Base-by-base conservation (phyloP, 2,329 filamentous ascomycete species). In the Aaosphaeria pasadenensis region DNA sequence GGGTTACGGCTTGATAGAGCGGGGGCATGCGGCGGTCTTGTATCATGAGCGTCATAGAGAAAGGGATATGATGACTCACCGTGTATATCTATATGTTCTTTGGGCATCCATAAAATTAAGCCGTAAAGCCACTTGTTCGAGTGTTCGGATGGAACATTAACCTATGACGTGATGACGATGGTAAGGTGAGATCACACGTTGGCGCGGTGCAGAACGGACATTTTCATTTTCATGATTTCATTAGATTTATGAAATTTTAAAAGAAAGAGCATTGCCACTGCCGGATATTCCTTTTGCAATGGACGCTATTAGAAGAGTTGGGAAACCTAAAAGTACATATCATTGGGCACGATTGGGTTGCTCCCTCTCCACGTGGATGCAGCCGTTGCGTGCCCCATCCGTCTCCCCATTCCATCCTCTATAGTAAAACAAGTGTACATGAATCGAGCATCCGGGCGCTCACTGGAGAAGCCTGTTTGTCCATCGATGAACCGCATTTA, bases 71-170 rank as follows among this genome's bases (percentile, higher is more conserved):
- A 46, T 33, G 42, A 51, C 52, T 50, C 51, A 54, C 56, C 47
- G 41, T 57, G 65, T 69, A 67, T 51, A 61, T 64, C 66, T 65
- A 66, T 56, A 56, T 53, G 54, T 24, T 24, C 54, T 61, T 64
- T 57, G 58, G 59, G 56, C 51, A 44, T 30, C 28, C 17, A 24
- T 24, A 24, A 24, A 24, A 24, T 24, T 24, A 24, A 24, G 17
- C 17, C 17, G 17, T 24, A 24, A 24, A 24, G 3, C 17, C 17
- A 43, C n/a, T 6, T 11, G 13, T 29, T 17, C 41, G 28, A 24
- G n/a, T 41, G 39, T 41, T 41, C 24, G 11, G 39, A 41, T 5
- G 40, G 40, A 29, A 11, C 5, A 1, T 44, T 30, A 30, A 13
- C 9, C 9, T 40, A 38, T 24, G 35, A 31, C 11, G 4, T 43